phyloP scores from a whole-genome alignment of 257 asterid genomes.

The Scutellaria barbata region DNA sequence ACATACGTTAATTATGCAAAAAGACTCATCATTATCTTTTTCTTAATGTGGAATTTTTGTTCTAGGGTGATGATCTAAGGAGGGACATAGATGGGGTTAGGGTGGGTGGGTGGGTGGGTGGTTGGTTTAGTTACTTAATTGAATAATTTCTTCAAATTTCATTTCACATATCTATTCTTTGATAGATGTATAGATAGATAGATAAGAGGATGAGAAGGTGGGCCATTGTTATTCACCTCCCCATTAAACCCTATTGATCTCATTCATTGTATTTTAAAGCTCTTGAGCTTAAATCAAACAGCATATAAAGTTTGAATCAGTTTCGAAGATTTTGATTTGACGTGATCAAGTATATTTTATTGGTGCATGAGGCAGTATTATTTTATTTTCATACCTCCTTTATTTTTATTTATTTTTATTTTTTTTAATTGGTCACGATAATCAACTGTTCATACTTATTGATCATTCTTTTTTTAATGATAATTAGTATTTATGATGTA shows the following conservation, averaged over 20 bases:
- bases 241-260: conserved; percentile 7
- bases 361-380: no score
- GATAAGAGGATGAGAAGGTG: conserved; percentile 26
- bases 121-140: conserved; percentile 35
- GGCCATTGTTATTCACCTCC: conserved; percentile 33
- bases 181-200: conserved; percentile 27
- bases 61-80: conserved; percentile 38
- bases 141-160: conserved; percentile 31
- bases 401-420: no score
- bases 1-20: background rate
- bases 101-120: conserved; percentile 48
- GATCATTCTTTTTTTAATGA: background rate
- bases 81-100: conserved; percentile 4
- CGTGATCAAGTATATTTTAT: background rate
- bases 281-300: conserved; percentile 16
- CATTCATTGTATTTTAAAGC: conserved; percentile 40
- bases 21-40: conserved; percentile 24
- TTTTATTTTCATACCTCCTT: no score
- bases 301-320: conserved; percentile 6
- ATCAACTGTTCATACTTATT: background rate
- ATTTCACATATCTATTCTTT: conserved; percentile 25
- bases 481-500: background rate
- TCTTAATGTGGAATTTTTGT: conserved; percentile 44
- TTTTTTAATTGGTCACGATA: background rate
- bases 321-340: conserved; percentile 32